phyloP scores from a whole-genome alignment of 2,329 filamentous ascomycete genomes.

The Colletotrichum nymphaeae region DNA sequence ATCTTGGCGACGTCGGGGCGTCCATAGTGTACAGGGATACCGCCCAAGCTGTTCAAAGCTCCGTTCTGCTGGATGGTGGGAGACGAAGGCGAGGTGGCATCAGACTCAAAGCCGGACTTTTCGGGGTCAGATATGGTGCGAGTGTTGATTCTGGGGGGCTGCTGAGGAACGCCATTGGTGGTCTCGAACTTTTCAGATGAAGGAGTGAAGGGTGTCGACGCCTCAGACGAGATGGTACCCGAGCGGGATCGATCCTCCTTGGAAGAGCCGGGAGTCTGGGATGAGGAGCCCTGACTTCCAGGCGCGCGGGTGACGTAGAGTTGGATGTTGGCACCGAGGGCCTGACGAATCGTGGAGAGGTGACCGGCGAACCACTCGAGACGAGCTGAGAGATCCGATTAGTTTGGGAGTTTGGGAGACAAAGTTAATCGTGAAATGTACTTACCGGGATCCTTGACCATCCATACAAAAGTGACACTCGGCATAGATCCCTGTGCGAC shows the following conservation, averaged over 20 bases:
- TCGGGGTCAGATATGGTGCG: constrained; percentile 33
- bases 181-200: constrained; percentile 21
- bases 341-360: constrained; percentile 44
- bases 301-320: constrained; percentile 48
- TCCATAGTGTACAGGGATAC: constrained; percentile 43
- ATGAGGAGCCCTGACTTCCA: background rate
- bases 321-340: constrained; percentile 44
- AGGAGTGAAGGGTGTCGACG: constrained; percentile 8
- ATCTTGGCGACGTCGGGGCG: constrained; percentile 52
- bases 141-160: constrained; percentile 29
- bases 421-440: background rate
- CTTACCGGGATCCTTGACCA: constrained; percentile 51
- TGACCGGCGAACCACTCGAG: constrained; percentile 52
- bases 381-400: constrained; percentile 41
- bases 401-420: constrained; percentile 11
- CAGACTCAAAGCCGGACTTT: constrained; percentile 39
- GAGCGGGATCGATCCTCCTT: constrained; percentile 14
- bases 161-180: constrained; percentile 2
- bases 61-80: constrained; percentile 15
- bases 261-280: background rate
- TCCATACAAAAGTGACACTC: constrained; percentile 53
- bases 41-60: constrained; percentile 24
- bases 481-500: constrained; percentile 37
- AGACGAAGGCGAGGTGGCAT: constrained; percentile 21
- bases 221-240: constrained; percentile 16